phyloP scores from a whole-genome alignment of 2,329 filamentous ascomycete species.

The Teratosphaeria pseudoeucalypti region DNA sequence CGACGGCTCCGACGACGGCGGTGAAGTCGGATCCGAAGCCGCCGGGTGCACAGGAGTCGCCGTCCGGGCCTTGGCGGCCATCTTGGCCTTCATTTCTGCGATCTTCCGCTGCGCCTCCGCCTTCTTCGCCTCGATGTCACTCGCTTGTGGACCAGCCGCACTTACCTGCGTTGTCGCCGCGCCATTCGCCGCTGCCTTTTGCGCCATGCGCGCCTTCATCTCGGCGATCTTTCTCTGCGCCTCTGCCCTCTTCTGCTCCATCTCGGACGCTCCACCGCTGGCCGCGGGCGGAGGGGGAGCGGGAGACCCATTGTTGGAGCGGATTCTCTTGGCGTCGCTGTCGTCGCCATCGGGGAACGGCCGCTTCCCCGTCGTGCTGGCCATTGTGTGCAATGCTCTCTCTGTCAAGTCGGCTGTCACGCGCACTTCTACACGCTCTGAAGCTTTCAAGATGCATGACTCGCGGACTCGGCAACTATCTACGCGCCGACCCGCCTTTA shows the following conservation, averaged over 20 bases:
- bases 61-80: constrained; percentile 13
- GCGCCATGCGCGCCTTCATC: constrained; percentile 24
- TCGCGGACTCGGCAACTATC: neutral
- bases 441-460: neutral
- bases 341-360: constrained; percentile 28
- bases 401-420: neutral
- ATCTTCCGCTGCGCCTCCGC: constrained; percentile 23
- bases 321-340: constrained; percentile 31
- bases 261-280: constrained; percentile 13
- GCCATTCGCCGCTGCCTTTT: neutral
- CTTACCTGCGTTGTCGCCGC: constrained; percentile 2
- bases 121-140: constrained; percentile 18
- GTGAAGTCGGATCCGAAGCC: constrained; percentile 8
- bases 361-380: constrained; percentile 34
- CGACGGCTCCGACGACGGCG: constrained; percentile 1
- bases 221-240: constrained; percentile 25
- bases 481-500: neutral
- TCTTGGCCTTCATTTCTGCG: constrained; percentile 24
- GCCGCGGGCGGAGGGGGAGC: constrained; percentile 15
- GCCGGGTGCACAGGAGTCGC: constrained; percentile 7
- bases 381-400: constrained; percentile 6
- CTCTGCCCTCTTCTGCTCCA: constrained; percentile 24
- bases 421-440: neutral
- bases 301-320: constrained; percentile 28
- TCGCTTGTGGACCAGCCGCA: constrained; percentile 9